phyloP scores from a whole-genome alignment of 495 filamentous ascomycete genomes.

The Annulohypoxylon maeteangense region DNA sequence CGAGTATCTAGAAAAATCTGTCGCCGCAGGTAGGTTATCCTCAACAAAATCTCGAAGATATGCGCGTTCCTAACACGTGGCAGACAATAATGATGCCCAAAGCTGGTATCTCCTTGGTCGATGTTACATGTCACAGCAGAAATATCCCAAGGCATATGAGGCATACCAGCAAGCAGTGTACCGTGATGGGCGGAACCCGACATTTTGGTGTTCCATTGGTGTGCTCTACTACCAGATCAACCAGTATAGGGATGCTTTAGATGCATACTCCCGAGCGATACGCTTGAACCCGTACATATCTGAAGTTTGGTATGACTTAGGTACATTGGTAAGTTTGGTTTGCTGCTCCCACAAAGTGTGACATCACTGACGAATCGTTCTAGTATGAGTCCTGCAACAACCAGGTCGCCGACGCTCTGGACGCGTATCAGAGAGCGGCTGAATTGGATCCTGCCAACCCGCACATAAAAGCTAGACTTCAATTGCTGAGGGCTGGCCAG shows the following conservation, averaged over 20 bases:
- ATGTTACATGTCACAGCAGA: conserved; percentile 99
- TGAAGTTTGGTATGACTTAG: conserved; percentile 99
- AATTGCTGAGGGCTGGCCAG: conserved; percentile 83
- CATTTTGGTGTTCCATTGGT: conserved; percentile 99
- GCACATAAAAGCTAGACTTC: conserved; percentile 94
- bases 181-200: conserved; percentile 96
- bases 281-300: conserved; percentile 98
- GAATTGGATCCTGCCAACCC: conserved; percentile 93
- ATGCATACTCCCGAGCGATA: conserved; percentile 98
- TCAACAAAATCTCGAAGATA: conserved; percentile 10
- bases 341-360: conserved; percentile 12
- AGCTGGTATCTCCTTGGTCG: conserved; percentile 98
- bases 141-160: conserved; percentile 98
- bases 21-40: conserved; percentile 81
- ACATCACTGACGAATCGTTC: conserved; percentile 40
- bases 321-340: conserved; percentile 81
- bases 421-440: conserved; percentile 93
- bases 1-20: conserved; percentile 97
- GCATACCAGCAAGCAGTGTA: conserved; percentile 99
- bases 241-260: conserved; percentile 97
- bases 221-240: conserved; percentile 99
- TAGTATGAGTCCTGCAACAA: conserved; percentile 99
- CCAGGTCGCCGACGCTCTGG: conserved; percentile 94
- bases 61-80: conserved; percentile 44
- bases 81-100: conserved; percentile 93